A percentile compares a stretch with the other conserved stretches of the same genome.
phyloP scores from a whole-genome alignment of 2,329 filamentous ascomycete species.

The Aspergillus candidus region DNA sequence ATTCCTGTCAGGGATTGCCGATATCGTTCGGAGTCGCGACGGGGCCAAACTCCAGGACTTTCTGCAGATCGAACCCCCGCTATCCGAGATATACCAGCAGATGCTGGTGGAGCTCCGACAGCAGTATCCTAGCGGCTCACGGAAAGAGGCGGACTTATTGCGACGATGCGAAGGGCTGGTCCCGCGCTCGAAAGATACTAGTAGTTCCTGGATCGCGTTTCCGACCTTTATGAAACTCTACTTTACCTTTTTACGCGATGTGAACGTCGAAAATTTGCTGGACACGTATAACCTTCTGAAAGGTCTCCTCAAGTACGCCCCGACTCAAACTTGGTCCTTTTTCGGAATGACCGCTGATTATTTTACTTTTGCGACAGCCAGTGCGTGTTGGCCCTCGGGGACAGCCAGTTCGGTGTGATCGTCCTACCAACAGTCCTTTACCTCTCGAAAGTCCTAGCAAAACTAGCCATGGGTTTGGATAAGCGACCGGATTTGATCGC shows the following conservation, averaged over 20 bases:
- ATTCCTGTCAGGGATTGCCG: slow-evolving; percentile 61
- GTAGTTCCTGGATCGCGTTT: slow-evolving; percentile 70
- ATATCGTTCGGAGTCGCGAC: slow-evolving; percentile 57
- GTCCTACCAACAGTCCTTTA: slow-evolving; percentile 79
- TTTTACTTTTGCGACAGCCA: slow-evolving; percentile 48
- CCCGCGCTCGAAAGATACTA: slow-evolving; percentile 54
- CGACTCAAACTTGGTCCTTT: not conserved
- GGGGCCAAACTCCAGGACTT: slow-evolving; percentile 61
- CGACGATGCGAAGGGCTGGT: slow-evolving; percentile 58
- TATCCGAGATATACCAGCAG: slow-evolving; percentile 60
- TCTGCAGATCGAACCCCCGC: slow-evolving; percentile 67
- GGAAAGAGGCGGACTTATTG: slow-evolving; percentile 50
- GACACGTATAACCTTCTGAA: slow-evolving; percentile 70
- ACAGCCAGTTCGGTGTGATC: slow-evolving; percentile 71
- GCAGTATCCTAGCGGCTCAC: slow-evolving; percentile 46
- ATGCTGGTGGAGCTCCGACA: slow-evolving; percentile 62
- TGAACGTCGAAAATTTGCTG: slow-evolving; percentile 68
- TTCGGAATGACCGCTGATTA: slow-evolving; percentile 3
- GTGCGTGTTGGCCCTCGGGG: slow-evolving; percentile 73
- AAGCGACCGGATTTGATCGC: slow-evolving; percentile 70
- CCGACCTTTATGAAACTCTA: slow-evolving; percentile 75
- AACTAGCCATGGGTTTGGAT: slow-evolving; percentile 77
- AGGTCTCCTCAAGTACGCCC: slow-evolving; percentile 64
- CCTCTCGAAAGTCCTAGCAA: slow-evolving; percentile 71
- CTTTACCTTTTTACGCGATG: slow-evolving; percentile 71